Conservation (phyloP, 306 rosid species). For the Lathyrus oleraceus region DNA sequence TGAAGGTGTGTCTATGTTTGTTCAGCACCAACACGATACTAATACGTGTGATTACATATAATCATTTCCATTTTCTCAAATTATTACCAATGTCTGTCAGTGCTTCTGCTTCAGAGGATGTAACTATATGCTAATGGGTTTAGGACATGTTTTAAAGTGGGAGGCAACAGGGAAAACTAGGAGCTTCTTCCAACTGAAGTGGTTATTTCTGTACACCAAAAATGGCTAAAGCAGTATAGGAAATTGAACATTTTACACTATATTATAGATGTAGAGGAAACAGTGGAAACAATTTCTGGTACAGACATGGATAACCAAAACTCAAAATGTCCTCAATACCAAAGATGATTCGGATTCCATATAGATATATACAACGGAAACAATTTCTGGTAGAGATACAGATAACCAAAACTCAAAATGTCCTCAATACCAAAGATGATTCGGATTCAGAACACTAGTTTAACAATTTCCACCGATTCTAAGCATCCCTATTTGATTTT, state of each 20-base stretch:
- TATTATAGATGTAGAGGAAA: neutral
- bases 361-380: neutral
- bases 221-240: neutral
- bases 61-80: neutral
- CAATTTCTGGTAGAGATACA: neutral
- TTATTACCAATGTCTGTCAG: no score
- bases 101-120: neutral
- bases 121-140: neutral
- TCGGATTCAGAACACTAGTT: constrained; percentile 17
- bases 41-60: neutral
- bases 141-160: neutral
- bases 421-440: neutral
- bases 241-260: neutral
- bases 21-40: neutral
- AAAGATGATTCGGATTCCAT: neutral
- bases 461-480: constrained; percentile 5
- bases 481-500: constrained; percentile 11
- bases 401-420: neutral
- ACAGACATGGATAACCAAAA: neutral
- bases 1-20: neutral
- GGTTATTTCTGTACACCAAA: neutral
- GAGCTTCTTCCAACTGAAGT: neutral
- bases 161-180: neutral
- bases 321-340: neutral
- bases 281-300: neutral